These are phyloP conservation scores for Cladosporium sp. DNA, from an alignment of 2,329 filamentous ascomycete species.

Conservation along the genomic window DNA sequence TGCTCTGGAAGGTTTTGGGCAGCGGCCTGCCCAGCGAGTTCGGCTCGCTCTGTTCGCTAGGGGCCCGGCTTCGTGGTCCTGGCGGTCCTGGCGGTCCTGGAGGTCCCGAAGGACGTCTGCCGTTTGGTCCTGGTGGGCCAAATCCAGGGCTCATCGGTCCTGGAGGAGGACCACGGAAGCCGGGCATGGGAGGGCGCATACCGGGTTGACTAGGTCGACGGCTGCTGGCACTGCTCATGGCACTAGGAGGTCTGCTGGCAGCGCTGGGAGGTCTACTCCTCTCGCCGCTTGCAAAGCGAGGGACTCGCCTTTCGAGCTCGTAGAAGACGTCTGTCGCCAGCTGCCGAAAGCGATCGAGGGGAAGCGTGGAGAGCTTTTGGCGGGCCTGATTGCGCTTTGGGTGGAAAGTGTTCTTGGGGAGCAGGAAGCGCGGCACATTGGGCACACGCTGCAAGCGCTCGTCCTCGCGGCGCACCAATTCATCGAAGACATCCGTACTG, in stretches of 20 bases:
- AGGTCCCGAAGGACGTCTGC: slow-evolving; percentile 43
- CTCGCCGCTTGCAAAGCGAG: slow-evolving; percentile 62
- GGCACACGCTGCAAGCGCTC: slow-evolving; percentile 44
- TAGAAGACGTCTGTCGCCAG: slow-evolving; percentile 94
- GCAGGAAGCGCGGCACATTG: slow-evolving; percentile 65
- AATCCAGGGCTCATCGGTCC: slow-evolving; percentile 37
- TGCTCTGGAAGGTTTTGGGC: slow-evolving; percentile 88
- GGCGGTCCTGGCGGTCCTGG: slow-evolving; percentile 36
- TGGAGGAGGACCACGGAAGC: slow-evolving; percentile 25
- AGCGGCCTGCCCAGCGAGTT: slow-evolving; percentile 61
- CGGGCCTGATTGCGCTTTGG: slow-evolving; percentile 97
- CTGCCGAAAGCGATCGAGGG: slow-evolving; percentile 81
- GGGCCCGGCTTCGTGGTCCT: neutral
- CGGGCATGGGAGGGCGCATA: slow-evolving; percentile 34
- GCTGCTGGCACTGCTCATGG: slow-evolving; percentile 15
- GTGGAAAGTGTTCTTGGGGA: slow-evolving; percentile 87
- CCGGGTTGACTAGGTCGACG: slow-evolving; percentile 27
- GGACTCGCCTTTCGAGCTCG: slow-evolving; percentile 87
- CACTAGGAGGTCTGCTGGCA: slow-evolving; percentile 10
- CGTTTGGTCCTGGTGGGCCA: slow-evolving; percentile 42
- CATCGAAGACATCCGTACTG: slow-evolving; percentile 96
- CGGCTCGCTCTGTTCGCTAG: slow-evolving; percentile 38
- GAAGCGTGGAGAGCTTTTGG: slow-evolving; percentile 87
- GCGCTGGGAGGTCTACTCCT: slow-evolving; percentile 25
- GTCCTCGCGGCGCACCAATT: slow-evolving; percentile 81